Conservation (phyloP, 2,329 filamentous ascomycete genomes). For the Penicillium paneum region DNA sequence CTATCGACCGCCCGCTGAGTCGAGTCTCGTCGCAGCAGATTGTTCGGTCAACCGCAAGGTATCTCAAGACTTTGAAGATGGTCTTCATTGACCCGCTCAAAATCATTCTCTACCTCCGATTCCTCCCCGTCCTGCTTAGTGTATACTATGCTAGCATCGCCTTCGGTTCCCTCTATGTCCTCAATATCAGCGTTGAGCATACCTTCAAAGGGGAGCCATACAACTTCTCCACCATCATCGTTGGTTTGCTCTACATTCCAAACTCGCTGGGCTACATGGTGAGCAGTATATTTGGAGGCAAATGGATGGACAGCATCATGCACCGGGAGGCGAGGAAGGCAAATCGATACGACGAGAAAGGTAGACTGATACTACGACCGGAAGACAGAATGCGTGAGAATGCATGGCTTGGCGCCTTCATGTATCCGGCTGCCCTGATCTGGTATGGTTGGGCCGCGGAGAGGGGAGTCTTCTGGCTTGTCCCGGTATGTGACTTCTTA, state of each 20-base stretch:
- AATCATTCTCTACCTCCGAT: conserved; percentile 68
- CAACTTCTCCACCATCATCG: conserved; percentile 62
- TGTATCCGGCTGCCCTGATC: conserved; percentile 69
- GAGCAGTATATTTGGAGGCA: conserved; percentile 66
- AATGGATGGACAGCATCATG: conserved; percentile 82
- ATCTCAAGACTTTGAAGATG: conserved; percentile 55
- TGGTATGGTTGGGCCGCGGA: conserved; percentile 74
- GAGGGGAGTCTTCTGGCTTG: conserved; percentile 62
- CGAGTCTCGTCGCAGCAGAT: conserved; percentile 63
- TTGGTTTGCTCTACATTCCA: conserved; percentile 76
- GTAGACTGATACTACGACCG: conserved; percentile 65
- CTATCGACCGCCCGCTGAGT: conserved; percentile 35
- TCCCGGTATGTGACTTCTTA: conserved; percentile 42
- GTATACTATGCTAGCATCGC: conserved; percentile 72
- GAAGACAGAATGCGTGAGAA: conserved; percentile 84
- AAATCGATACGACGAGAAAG: conserved; percentile 64
- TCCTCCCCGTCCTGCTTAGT: conserved; percentile 68
- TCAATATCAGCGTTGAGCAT: conserved; percentile 73
- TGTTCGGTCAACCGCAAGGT: conserved; percentile 55
- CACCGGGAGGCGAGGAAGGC: conserved; percentile 68
- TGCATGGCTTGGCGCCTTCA: conserved; percentile 67
- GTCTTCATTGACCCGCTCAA: conserved; percentile 69
- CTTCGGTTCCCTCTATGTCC: conserved; percentile 70
- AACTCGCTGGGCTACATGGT: conserved; percentile 69
- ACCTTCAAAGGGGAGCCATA: conserved; percentile 68